Evolutionary conservation across 768 basidiomycete species (phyloP).

Genomic region (Cystofilobasidium macerans): DNA sequence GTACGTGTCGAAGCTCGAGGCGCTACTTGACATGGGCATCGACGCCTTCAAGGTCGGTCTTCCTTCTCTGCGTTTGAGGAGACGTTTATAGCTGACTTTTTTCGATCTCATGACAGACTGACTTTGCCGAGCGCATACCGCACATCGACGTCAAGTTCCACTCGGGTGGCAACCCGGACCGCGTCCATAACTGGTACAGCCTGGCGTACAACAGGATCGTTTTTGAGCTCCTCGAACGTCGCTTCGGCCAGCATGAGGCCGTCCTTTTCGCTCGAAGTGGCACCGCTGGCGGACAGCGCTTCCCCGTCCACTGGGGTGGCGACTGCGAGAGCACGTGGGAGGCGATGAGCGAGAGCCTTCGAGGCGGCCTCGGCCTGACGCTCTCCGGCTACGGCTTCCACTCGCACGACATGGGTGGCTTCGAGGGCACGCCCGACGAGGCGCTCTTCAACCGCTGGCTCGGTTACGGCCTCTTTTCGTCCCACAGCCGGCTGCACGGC

Average conservation of each 20-base stretch:
- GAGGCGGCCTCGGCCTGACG: slow-evolving; percentile 55
- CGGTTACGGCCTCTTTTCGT: slow-evolving; percentile 63
- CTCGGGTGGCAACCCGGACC: slow-evolving; percentile 55
- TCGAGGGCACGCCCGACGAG: slow-evolving; percentile 54
- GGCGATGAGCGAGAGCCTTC: slow-evolving; percentile 64
- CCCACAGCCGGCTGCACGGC: slow-evolving; percentile 63
- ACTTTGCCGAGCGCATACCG: slow-evolving; percentile 68
- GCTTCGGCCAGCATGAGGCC: slow-evolving; percentile 55
- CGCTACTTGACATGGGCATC: slow-evolving; percentile 48
- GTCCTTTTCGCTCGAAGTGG: slow-evolving; percentile 60
- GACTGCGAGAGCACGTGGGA: slow-evolving; percentile 68
- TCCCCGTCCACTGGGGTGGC: slow-evolving; percentile 42
- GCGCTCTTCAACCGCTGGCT: slow-evolving; percentile 67
- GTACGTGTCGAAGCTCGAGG: slow-evolving; percentile 46
- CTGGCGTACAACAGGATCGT: slow-evolving; percentile 61
- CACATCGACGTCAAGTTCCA: slow-evolving; percentile 53
- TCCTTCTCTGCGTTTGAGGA: neutral
- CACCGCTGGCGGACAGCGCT: slow-evolving; percentile 54
- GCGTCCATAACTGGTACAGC: slow-evolving; percentile 59
- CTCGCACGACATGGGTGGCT: slow-evolving; percentile 57
- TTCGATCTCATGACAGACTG: slow-evolving; percentile 47
- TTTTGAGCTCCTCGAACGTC: slow-evolving; percentile 50
- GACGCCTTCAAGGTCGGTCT: slow-evolving; percentile 46
- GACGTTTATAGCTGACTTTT: neutral
- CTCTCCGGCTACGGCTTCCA: slow-evolving; percentile 60